Conservation (phyloP, 2,329 filamentous ascomycete species). For the Calonectria pauciramosa region DNA sequence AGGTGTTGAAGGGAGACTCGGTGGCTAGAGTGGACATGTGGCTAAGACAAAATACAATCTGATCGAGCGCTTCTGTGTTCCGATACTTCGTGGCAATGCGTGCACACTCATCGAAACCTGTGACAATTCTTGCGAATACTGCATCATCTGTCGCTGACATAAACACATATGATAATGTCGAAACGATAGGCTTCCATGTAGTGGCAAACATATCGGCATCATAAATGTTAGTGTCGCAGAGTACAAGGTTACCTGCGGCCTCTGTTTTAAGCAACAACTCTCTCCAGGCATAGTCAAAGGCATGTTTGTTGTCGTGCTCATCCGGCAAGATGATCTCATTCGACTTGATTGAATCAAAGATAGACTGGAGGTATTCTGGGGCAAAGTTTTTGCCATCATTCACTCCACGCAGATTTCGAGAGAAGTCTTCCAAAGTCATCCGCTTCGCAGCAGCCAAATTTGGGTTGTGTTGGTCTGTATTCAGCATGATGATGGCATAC, state of each 20-base stretch:
- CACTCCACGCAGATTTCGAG: slow-evolving; percentile 89
- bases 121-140: slow-evolving; percentile 93
- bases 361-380: slow-evolving; percentile 84
- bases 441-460: slow-evolving; percentile 84
- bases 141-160: slow-evolving; percentile 98
- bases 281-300: slow-evolving; percentile 98
- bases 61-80: slow-evolving; percentile 88
- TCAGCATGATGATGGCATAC: slow-evolving; percentile 97
- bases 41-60: slow-evolving; percentile 90
- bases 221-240: slow-evolving; percentile 93
- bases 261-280: slow-evolving; percentile 90
- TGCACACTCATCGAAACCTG: slow-evolving; percentile 96
- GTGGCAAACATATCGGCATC: slow-evolving; percentile 98
- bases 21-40: slow-evolving; percentile 91
- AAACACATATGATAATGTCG: slow-evolving; percentile 97
- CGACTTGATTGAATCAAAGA: slow-evolving; percentile 91
- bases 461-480: slow-evolving; percentile 96
- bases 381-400: slow-evolving; percentile 90
- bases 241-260: slow-evolving; percentile 77
- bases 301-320: slow-evolving; percentile 96
- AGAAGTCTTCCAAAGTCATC: slow-evolving; percentile 88
- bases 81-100: slow-evolving; percentile 89
- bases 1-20: slow-evolving; percentile 82
- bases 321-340: slow-evolving; percentile 98
- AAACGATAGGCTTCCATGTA: slow-evolving; percentile 95